These are phyloP conservation scores for Candida stauntonica DNA, from an alignment of 805 yeast genomes.

Conservation along the genomic window DNA sequence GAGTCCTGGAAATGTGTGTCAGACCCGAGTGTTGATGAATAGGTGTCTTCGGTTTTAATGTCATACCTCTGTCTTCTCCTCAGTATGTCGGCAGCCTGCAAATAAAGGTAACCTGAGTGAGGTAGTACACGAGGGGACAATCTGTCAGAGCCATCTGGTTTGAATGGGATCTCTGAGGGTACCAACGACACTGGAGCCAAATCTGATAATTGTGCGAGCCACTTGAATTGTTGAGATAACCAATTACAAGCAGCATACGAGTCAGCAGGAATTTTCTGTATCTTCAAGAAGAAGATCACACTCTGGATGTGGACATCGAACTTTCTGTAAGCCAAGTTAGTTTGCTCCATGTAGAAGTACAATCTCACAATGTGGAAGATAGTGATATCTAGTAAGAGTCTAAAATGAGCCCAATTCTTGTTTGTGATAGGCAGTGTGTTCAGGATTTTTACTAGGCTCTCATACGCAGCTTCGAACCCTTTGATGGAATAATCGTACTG, in stretches of 20 bases:
- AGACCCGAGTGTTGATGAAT: slow-evolving; percentile 2
- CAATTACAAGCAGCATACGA: slow-evolving; percentile 40
- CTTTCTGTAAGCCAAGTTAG: slow-evolving; percentile 55
- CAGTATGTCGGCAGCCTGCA: slow-evolving; percentile 35
- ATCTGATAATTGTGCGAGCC: slow-evolving; percentile 57
- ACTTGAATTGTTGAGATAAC: slow-evolving; percentile 58
- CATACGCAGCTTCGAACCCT: slow-evolving; percentile 50
- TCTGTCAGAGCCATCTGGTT: slow-evolving; percentile 19
- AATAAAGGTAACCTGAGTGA: slow-evolving; percentile 39
- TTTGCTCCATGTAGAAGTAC: slow-evolving; percentile 53
- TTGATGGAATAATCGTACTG: slow-evolving; percentile 46
- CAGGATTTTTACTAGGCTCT: slow-evolving; percentile 39
- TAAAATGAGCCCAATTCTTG: slow-evolving; percentile 38
- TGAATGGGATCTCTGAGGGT: slow-evolving; percentile 37
- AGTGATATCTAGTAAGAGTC: slow-evolving; percentile 52
- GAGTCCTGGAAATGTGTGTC: slow-evolving; percentile 8
- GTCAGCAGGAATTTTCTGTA: slow-evolving; percentile 24
- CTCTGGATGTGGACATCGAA: slow-evolving; percentile 60
- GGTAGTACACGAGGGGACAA: slow-evolving; percentile 34
- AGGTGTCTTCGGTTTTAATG: slow-evolving; percentile 13
- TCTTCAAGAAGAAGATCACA: slow-evolving; percentile 37
- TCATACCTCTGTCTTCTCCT: slow-evolving; percentile 23
- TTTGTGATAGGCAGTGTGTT: slow-evolving; percentile 25
- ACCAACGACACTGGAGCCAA: slow-evolving; percentile 40
- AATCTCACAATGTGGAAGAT: slow-evolving; percentile 62